phyloP scores from a whole-genome alignment of 768 basidiomycete genomes.

The Pulveroboletus ravenelii region DNA sequence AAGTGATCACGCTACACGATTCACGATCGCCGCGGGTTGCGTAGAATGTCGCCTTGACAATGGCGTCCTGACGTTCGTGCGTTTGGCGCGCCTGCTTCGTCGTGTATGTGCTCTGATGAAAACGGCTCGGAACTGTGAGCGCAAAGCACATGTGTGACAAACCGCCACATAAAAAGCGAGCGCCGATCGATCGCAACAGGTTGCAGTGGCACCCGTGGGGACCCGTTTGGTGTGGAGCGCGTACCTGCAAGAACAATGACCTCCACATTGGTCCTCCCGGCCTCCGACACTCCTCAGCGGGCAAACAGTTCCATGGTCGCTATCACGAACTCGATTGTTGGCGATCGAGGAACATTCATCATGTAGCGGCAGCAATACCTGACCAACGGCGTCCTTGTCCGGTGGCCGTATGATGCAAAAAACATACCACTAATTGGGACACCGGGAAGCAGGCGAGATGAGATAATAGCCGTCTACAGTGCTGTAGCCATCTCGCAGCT shows the following conservation, averaged over 20 bases:
- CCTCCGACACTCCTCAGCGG: too few species aligned
- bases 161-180: background rate
- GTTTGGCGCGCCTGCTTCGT: background rate
- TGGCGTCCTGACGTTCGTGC: background rate
- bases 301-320: background rate
- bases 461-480: conserved; percentile 10
- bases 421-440: conserved; percentile 3
- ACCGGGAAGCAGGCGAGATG: conserved; percentile 9
- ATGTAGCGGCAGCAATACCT: background rate
- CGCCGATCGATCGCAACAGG: background rate
- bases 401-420: conserved; percentile 4
- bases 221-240: too few species aligned
- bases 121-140: too few species aligned
- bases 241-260: too few species aligned
- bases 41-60: background rate
- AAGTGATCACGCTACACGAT: background rate
- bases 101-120: background rate
- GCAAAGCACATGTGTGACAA: background rate
- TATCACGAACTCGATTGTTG: too few species aligned
- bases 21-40: background rate
- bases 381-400: background rate
- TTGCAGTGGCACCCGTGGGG: too few species aligned
- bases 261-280: too few species aligned
- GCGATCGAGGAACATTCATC: background rate
- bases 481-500: conserved; percentile 1